phyloP scores from a whole-genome alignment of 768 basidiomycete genomes.

The Termitomyces sp. region DNA sequence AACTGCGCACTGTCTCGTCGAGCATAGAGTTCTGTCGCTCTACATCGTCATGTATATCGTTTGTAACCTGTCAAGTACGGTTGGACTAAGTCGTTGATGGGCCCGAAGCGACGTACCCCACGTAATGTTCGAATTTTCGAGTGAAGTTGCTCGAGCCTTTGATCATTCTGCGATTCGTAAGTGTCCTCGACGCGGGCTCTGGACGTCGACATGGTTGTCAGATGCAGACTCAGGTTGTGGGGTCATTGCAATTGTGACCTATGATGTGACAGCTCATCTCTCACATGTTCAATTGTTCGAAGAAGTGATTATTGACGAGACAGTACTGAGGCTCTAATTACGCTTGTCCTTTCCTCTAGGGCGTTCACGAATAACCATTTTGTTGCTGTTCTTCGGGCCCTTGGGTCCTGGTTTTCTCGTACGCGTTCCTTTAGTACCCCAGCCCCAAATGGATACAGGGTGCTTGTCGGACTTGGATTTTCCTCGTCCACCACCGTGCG shows the following conservation, averaged over 20 bases:
- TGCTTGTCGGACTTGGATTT: constrained; percentile 97
- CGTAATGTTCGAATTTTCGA: constrained; percentile 79
- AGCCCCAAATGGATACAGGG: constrained; percentile 89
- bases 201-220: constrained; percentile 35
- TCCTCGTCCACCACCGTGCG: constrained; percentile 97
- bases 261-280: background rate
- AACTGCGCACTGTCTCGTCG: constrained; percentile 62
- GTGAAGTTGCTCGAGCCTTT: constrained; percentile 78
- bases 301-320: constrained; percentile 5
- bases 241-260: background rate
- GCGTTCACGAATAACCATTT: constrained; percentile 79
- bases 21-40: constrained; percentile 79
- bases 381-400: constrained; percentile 87
- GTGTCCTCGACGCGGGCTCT: constrained; percentile 57
- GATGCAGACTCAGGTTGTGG: background rate
- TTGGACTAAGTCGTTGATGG: background rate
- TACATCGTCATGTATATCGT: constrained; percentile 81
- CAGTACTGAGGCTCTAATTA: constrained; percentile 26
- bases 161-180: constrained; percentile 85
- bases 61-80: constrained; percentile 58
- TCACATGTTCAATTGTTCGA: too few species aligned
- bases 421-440: constrained; percentile 87
- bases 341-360: constrained; percentile 65
- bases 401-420: constrained; percentile 92
- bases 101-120: constrained; percentile 46